Evolutionary conservation across 2,329 filamentous ascomycete genomes (phyloP), one percentile per base, ranked within the genome.

Genomic region (Pseudocercospora musae): DNA sequence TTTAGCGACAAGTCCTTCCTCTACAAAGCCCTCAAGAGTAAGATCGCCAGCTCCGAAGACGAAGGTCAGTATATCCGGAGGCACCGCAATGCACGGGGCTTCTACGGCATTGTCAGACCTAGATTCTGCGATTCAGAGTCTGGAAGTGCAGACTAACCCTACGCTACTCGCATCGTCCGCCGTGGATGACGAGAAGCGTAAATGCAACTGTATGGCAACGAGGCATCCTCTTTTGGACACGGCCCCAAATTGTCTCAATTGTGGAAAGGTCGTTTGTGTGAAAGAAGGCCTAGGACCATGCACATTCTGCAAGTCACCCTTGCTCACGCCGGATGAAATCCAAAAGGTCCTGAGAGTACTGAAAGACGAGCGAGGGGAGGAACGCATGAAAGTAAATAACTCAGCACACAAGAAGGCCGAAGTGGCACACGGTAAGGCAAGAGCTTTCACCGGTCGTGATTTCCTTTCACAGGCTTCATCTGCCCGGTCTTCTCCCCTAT

Each of bases 221-320:
- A 86, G 91, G 1, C 95, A 99, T 75, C 91, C 94, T 0, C 84
- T 98, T 2, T 89, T 97, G 49, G 86, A 86, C n/a, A 92, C 94
- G 0, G 92, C 93, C 0, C 95, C 95, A 0, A 99, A 98, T 74
- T 99, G 95, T 74, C 79, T 96, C 15, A 88, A 85, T 49, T 99
- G 95, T 71, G 95, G 95, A 62, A 98, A 98, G 75, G 92, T 99
- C 11, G 89, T 98, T 59, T 99, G 95, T 75, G 87, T 96, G 23
- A 93, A 95, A 72, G 93, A 99, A 77, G 95, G 95, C 0, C 82
- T 98, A 0, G 94, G 94, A 0, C 94, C 94, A 0, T 99, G 95
- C 76, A 97, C 94, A 0, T 97, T 91, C 73, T 99, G 95, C 78
- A 87, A 87, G 0, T 82, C 84, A 0, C 86, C 91, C 0, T 80